Evolutionary conservation across 768 basidiomycete species (phyloP).

Genomic region (Suillus paluster): DNA sequence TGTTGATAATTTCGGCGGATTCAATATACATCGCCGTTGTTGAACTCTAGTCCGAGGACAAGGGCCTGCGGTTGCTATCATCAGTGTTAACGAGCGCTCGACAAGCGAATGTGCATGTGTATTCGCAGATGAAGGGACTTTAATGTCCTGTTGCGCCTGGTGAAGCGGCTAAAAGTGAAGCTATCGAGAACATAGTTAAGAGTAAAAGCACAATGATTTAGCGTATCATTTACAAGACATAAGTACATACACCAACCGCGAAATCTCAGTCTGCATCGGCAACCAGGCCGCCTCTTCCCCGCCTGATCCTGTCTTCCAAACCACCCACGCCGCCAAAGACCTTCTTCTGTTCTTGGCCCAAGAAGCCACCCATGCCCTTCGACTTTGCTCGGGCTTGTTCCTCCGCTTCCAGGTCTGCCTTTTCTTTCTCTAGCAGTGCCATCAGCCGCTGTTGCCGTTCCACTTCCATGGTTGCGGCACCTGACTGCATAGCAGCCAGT

Average conservation of each 20-base stretch:
- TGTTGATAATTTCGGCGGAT: too few species aligned
- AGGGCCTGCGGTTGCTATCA: too few species aligned
- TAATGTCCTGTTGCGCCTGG: neutral
- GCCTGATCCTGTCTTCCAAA: slow-evolving; percentile 75
- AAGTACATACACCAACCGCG: neutral
- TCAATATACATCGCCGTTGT: too few species aligned
- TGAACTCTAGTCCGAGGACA: too few species aligned
- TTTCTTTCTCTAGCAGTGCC: slow-evolving; percentile 73
- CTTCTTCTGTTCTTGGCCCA: slow-evolving; percentile 82
- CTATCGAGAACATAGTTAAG: neutral
- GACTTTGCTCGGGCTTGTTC: slow-evolving; percentile 68
- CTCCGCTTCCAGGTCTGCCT: slow-evolving; percentile 75
- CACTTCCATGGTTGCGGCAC: slow-evolving; percentile 66
- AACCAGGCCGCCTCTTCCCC: slow-evolving; percentile 74
- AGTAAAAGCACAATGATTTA: neutral
- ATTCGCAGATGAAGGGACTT: neutral
- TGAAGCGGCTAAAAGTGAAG: neutral
- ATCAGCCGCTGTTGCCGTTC: slow-evolving; percentile 78
- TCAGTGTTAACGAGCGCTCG: neutral
- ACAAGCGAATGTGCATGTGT: neutral
- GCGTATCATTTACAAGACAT: neutral
- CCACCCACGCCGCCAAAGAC: slow-evolving; percentile 82
- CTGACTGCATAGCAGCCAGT: slow-evolving; percentile 86
- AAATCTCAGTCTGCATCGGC: slow-evolving; percentile 47
- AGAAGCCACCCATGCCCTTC: slow-evolving; percentile 80